Percentiles rank a stretch among this genome's conserved stretches.
Evolutionary conservation across 306 rosid species (phyloP).

Genomic region (Cicer judaicum): DNA sequence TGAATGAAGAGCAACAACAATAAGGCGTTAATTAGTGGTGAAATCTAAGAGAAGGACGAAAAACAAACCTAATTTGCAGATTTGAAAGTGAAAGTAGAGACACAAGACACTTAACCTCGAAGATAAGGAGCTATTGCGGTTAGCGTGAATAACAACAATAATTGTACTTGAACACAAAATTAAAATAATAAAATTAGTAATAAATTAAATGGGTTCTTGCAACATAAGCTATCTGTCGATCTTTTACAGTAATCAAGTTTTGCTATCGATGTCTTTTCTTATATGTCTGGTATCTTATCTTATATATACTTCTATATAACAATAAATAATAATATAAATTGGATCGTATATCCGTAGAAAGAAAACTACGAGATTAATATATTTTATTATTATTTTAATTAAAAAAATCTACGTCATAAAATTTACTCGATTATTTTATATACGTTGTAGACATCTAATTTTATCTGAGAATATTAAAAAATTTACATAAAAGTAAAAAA

Average conservation of each 20-base stretch:
- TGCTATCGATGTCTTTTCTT: too few species aligned
- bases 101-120: neutral
- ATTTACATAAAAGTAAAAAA: too few species aligned
- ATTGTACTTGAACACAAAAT: constrained; percentile 3
- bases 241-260: neutral
- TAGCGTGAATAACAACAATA: constrained; percentile 34
- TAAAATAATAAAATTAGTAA: neutral
- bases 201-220: neutral
- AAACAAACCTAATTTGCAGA: constrained; percentile 1
- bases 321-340: too few species aligned
- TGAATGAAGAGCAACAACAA: neutral
- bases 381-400: too few species aligned
- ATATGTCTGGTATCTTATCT: too few species aligned
- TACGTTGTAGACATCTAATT: too few species aligned
- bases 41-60: neutral
- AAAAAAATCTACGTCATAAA: too few species aligned
- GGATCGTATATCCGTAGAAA: too few species aligned
- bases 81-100: constrained; percentile 29
- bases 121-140: constrained; percentile 32
- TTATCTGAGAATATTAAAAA: too few species aligned
- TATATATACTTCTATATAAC: too few species aligned
- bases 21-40: neutral
- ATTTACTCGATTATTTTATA: too few species aligned
- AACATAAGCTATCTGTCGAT: neutral
- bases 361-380: too few species aligned